Base-by-base conservation (phyloP, 129 eudicot species). In the Flaveria robusta region DNA sequence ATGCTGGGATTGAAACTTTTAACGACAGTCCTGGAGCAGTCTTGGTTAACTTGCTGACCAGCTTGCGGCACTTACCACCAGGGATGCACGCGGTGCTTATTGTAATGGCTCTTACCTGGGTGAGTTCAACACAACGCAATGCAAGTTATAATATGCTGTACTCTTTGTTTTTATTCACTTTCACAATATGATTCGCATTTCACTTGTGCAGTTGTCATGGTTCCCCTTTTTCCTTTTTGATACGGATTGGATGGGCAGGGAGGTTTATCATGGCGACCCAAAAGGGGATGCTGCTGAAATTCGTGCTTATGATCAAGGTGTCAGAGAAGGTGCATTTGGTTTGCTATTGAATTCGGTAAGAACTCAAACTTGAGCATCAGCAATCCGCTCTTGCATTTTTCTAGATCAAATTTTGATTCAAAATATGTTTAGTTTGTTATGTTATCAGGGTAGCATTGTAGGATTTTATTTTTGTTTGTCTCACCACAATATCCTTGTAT, bases 171-270 rank as follows among this genome's bases (percentile, higher is more conserved):
- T 5, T 14, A 14, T 46, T 11, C 45, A 9, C 13, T 47, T 47
- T 47, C 52, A 47, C 52, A 47, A 2, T 47, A 14, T 12, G 5
- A 47, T 47, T 14, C 52, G 0, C 52, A 18, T 66, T 47, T 47
- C 52, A 47, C 52, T 18, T 66, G 41, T 77, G 83, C 90, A 93
- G 98, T 11, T 93, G 77, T 93, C 98, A 66, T 93, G 98, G 98
- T 93, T 93, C 71, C 98, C 98, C 15, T 93, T 93, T 85, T 90
- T 93, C 69, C 97, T 93, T n/a, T 93, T 93, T 74, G 98, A 90
- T 81, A 93, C 98, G 24, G 98, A 93, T 82, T 93, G 97, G 98
- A 93, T 93, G 97, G 98, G 98, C 73, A 86, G 98, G 82, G 98
- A 93, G 83, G 97, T 93, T 71, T 93, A 81, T 87, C 95, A 88